Evolutionary conservation across 345 rosid species (phyloP).

Genomic region (Salix exigua): DNA sequence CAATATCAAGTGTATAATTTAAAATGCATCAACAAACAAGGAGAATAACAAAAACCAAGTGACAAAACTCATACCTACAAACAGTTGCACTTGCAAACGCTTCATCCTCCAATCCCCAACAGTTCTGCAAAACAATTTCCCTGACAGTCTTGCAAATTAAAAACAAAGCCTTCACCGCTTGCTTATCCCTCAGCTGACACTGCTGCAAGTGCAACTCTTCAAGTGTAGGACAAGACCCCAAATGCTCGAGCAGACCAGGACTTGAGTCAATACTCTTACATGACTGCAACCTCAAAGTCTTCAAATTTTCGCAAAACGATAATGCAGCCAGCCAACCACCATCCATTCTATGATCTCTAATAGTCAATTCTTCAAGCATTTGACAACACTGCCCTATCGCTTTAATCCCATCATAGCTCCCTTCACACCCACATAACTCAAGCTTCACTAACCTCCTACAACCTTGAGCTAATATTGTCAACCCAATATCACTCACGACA

Average conservation of each 20-base stretch:
- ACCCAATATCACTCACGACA: conserved; percentile 76
- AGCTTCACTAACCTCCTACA: conserved; percentile 86
- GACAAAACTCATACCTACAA: conserved; percentile 56
- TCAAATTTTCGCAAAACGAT: conserved; percentile 77
- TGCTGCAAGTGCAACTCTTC: conserved; percentile 73
- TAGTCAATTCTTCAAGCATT: conserved; percentile 85
- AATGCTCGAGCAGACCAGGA: conserved; percentile 65
- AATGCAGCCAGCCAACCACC: conserved; percentile 88
- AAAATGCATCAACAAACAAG: neutral
- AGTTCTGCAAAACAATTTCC: conserved; percentile 71
- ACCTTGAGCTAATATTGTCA: conserved; percentile 88
- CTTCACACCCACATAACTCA: conserved; percentile 82
- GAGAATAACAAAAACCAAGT: neutral
- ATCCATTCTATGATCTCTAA: conserved; percentile 87
- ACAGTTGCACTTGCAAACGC: conserved; percentile 49
- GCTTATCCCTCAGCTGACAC: conserved; percentile 73
- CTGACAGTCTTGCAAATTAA: conserved; percentile 60
- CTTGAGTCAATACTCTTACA: conserved; percentile 67
- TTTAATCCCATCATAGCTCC: conserved; percentile 89
- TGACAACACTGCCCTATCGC: conserved; percentile 93
- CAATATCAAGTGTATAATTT: neutral
- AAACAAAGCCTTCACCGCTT: conserved; percentile 58
- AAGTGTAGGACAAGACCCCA: conserved; percentile 71
- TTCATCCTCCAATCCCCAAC: conserved; percentile 91
- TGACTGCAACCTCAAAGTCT: conserved; percentile 66